Percentiles rank a stretch among this genome's conserved stretches.
Conservation (phyloP, 192 early-diverging fungal genomes). For the Hyaloraphidium curvatum region DNA sequence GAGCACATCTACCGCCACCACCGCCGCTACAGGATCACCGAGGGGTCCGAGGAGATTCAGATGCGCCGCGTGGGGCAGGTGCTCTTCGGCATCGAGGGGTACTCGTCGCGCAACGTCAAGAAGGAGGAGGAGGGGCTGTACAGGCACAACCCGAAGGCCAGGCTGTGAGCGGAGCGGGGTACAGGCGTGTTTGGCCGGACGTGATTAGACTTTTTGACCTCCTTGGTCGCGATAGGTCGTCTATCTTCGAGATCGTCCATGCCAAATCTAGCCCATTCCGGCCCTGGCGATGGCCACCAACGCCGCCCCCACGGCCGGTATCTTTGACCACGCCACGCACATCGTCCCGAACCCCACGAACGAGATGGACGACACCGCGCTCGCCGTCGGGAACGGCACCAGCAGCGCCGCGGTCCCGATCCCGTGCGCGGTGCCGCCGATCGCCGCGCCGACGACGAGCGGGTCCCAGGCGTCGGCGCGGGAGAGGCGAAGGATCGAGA, state of each 20-base stretch:
- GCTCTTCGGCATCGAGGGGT: no score
- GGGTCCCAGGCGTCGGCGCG: neutral
- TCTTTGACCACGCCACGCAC: neutral
- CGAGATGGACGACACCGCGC: neutral
- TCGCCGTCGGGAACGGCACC: neutral
- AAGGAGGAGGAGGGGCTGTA: no score
- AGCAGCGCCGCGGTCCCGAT: neutral
- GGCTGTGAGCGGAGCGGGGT: no score
- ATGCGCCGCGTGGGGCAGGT: constrained; percentile 2
- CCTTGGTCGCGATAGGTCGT: no score
- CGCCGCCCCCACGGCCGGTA: neutral
- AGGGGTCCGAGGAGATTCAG: constrained; percentile 2
- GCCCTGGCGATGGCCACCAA: no score
- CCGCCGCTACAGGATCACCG: constrained; percentile 3
- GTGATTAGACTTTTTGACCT: no score
- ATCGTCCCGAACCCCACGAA: neutral
- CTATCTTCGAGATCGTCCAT: no score
- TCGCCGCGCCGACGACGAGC: neutral
- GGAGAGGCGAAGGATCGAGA: neutral
- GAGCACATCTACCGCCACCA: constrained; percentile 5
- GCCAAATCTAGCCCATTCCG: no score
- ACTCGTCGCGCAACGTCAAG: no score
- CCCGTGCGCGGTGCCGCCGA: neutral
- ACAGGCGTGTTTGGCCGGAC: no score
- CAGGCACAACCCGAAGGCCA: no score